phyloP scores from a whole-genome alignment of 2,329 filamentous ascomycete genomes.

The Claviceps purpurea region DNA sequence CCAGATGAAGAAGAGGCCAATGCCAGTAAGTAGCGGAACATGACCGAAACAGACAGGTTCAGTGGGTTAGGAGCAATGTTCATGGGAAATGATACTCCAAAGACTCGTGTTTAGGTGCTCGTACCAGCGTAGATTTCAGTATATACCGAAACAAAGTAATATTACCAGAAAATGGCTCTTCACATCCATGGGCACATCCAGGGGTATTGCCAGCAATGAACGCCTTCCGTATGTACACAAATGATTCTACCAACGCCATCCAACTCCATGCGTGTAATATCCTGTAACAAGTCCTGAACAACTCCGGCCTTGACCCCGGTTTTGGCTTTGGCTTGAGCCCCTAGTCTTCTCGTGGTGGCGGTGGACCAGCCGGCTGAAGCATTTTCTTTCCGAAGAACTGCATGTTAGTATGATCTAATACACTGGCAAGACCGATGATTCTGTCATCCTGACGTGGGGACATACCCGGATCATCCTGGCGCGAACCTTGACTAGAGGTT shows the following conservation, averaged over 20 bases:
- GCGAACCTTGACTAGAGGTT: constrained; percentile 67
- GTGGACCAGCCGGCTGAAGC: constrained; percentile 47
- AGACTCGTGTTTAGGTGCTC: background rate
- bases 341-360: constrained; percentile 41
- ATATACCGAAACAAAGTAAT: background rate
- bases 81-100: background rate
- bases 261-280: background rate
- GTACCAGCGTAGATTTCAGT: background rate
- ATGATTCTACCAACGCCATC: background rate
- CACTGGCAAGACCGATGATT: too few relatives aligned
- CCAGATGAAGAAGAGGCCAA: constrained; percentile 8
- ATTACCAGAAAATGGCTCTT: background rate
- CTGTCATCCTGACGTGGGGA: constrained; percentile 1
- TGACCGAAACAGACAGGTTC: background rate
- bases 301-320: background rate
- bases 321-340: background rate
- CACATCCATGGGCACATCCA: background rate
- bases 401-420: background rate
- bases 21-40: background rate
- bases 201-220: background rate
- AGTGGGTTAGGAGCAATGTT: background rate
- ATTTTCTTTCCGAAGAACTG: constrained; percentile 39
- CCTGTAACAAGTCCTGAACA: background rate
- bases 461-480: constrained; percentile 63
- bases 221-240: background rate